phyloP scores from a whole-genome alignment of 2,329 filamentous ascomycete species.

The Alternaria sp. region DNA sequence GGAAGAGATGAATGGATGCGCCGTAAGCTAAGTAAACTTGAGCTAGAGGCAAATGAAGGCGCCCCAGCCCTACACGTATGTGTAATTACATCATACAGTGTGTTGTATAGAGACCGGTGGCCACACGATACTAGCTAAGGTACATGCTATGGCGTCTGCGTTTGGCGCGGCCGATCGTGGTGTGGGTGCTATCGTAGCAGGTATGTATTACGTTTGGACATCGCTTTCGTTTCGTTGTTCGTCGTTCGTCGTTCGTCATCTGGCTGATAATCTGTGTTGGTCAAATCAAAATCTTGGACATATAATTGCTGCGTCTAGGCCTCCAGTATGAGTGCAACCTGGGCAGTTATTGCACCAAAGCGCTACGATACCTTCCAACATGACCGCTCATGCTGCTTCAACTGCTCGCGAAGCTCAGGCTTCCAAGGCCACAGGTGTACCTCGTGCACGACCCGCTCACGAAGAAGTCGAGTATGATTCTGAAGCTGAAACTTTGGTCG shows the following conservation, averaged over 20 bases:
- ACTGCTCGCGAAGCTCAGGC: background rate
- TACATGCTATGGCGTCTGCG: background rate
- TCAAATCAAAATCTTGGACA: background rate
- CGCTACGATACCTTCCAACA: background rate
- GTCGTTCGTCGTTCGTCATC: background rate
- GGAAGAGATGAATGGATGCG: background rate
- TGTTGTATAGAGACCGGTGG: background rate
- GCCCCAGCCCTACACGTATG: background rate
- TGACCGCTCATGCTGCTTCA: background rate
- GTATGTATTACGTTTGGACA: background rate
- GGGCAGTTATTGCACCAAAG: background rate
- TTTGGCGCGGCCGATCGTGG: background rate
- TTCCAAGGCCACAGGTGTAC: background rate
- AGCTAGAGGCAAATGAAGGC: background rate
- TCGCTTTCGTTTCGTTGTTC: background rate
- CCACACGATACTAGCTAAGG: background rate
- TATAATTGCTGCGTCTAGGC: background rate
- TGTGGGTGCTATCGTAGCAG: background rate
- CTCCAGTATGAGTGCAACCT: background rate
- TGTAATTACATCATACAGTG: background rate
- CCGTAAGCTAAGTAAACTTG: background rate
- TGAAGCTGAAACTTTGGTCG: conserved; percentile 8
- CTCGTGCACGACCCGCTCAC: conserved; percentile 7
- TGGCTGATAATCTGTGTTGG: background rate
- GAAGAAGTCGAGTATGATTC: background rate